phyloP scores from a whole-genome alignment of 2,329 filamentous ascomycete species.

The Chaetomium sp. region DNA sequence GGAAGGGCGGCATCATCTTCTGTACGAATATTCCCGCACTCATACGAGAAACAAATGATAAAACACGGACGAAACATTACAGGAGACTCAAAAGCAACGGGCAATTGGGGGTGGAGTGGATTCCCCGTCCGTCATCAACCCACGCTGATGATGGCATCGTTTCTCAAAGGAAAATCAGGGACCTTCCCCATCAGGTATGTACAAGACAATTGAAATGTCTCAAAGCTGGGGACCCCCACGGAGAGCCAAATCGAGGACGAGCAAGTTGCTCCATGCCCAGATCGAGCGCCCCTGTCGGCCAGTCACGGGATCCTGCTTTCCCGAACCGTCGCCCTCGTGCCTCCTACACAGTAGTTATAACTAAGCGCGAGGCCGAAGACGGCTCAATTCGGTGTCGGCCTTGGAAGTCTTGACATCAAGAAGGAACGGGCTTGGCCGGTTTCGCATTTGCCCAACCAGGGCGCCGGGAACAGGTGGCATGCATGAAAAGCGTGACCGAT shows the following conservation, averaged over 20 bases:
- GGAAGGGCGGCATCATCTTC: neutral
- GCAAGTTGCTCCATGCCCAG: neutral
- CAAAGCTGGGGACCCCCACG: conserved; percentile 2
- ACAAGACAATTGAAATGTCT: neutral
- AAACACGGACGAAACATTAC: neutral
- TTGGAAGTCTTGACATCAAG: conserved; percentile 2
- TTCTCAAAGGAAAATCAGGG: neutral
- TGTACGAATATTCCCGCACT: neutral
- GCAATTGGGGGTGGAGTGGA: neutral
- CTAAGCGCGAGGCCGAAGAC: neutral
- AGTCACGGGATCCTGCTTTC: conserved; percentile 9
- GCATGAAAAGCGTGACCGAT: neutral
- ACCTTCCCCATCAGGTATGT: neutral
- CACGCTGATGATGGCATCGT: neutral
- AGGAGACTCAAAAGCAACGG: neutral
- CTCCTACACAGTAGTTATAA: neutral
- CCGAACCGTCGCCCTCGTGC: neutral
- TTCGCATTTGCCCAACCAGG: conserved; percentile 10
- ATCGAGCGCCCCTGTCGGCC: neutral
- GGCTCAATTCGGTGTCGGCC: neutral
- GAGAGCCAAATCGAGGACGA: neutral
- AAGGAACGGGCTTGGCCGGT: neutral
- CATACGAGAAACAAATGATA: neutral
- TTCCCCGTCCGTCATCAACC: neutral
- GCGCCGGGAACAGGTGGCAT: conserved; percentile 17